A percentile compares a stretch with the other conserved stretches of the same genome.
Evolutionary conservation across 2,329 filamentous ascomycete species (phyloP).

Genomic region (Colletotrichum sp.): DNA sequence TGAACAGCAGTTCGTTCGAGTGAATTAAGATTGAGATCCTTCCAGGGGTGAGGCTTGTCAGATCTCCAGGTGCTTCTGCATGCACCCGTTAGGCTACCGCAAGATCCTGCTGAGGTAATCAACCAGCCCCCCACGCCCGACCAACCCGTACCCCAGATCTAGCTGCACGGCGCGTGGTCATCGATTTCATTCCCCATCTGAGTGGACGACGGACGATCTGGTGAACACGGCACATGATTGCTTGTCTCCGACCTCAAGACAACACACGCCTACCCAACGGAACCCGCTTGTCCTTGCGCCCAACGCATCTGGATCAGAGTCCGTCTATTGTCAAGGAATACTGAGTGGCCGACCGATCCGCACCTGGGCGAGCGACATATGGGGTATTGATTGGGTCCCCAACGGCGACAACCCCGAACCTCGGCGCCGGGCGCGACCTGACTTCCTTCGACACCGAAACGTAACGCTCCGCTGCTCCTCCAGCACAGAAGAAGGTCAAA

Average conservation of each 20-base stretch:
- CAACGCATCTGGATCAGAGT: neutral
- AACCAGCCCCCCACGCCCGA: neutral
- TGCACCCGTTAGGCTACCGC: neutral
- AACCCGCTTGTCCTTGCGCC: neutral
- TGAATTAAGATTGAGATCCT: neutral
- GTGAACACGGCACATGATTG: constrained; percentile 18
- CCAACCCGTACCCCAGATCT: constrained; percentile 8
- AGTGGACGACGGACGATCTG: constrained; percentile 10
- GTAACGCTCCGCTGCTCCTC: neutral
- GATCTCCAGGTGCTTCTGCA: neutral
- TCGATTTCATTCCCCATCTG: constrained; percentile 5
- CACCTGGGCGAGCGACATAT: neutral
- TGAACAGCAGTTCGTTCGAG: neutral
- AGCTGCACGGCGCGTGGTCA: constrained; percentile 12
- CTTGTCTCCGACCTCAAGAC: neutral
- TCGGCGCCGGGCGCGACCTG: neutral
- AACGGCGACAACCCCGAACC: neutral
- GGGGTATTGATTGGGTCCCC: neutral
- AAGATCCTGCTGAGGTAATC: constrained; percentile 8
- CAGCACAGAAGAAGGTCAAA: neutral
- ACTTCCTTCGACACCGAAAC: neutral
- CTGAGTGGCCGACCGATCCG: neutral
- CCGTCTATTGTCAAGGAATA: neutral
- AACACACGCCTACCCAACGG: neutral
- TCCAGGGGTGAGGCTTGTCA: neutral